A percentile compares a stretch with the other conserved stretches of the same genome.
These are phyloP conservation scores for Hansenula anomala DNA, from an alignment of 1,139 yeast species.

Conservation along the genomic window DNA sequence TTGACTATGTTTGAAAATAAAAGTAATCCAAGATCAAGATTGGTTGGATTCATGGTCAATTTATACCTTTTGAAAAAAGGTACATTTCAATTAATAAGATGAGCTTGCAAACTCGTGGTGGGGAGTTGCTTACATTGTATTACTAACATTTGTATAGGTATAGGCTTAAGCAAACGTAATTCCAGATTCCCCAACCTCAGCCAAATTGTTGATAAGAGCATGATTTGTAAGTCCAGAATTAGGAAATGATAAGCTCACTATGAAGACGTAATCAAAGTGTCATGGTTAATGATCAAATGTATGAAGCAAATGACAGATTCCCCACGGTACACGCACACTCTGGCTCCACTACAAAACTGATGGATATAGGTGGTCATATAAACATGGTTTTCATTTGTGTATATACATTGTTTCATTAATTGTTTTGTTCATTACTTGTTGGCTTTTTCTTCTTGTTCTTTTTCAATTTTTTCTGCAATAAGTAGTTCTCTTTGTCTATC, in stretches of 20 bases:
- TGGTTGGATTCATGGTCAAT: neutral
- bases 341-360: too few species aligned
- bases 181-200: too few species aligned
- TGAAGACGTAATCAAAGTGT: too few species aligned
- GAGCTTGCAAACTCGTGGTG: neutral
- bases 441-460: conserved; percentile 11
- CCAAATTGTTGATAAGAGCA: too few species aligned
- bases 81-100: neutral
- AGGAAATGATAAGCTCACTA: neutral
- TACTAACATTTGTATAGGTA: too few species aligned
- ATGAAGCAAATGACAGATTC: too few species aligned
- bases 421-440: conserved; percentile 1
- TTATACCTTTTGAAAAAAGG: neutral
- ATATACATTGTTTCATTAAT: conserved; percentile 4
- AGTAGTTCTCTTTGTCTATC: conserved; percentile 67
- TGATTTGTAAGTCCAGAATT: neutral
- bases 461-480: conserved; percentile 49
- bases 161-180: too few species aligned
- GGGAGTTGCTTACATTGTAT: neutral
- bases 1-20: neutral
- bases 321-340: too few species aligned
- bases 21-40: neutral
- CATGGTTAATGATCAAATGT: too few species aligned
- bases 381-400: too few species aligned
- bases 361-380: too few species aligned